Evolutionary conservation across 2,329 filamentous ascomycete genomes (phyloP).

Genomic region (Elsinoe batatas): DNA sequence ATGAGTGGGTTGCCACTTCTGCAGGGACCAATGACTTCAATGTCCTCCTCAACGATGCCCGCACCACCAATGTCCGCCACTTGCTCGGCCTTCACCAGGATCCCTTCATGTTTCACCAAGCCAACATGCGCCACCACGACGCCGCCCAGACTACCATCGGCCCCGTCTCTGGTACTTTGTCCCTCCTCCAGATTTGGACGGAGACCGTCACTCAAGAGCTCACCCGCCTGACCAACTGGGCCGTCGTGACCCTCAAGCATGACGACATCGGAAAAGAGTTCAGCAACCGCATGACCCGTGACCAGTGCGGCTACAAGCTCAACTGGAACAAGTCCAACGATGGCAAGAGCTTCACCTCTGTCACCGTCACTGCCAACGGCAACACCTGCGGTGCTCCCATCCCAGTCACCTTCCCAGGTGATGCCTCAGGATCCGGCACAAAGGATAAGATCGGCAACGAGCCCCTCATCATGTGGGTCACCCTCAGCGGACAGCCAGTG

Average conservation of each 20-base stretch:
- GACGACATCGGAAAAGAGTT: slow-evolving; percentile 45
- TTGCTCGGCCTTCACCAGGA: slow-evolving; percentile 48
- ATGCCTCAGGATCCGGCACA: slow-evolving; percentile 35
- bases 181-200: slow-evolving; percentile 49
- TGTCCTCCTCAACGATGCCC: slow-evolving; percentile 43
- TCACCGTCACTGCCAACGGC: slow-evolving; percentile 40
- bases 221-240: slow-evolving; percentile 44
- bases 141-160: slow-evolving; percentile 41
- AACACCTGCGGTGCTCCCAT: slow-evolving; percentile 44
- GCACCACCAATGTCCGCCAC: slow-evolving; percentile 45
- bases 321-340: slow-evolving; percentile 36
- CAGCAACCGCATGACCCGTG: slow-evolving; percentile 43
- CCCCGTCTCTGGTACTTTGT: slow-evolving; percentile 36
- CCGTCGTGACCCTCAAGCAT: slow-evolving; percentile 46
- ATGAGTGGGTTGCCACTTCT: slow-evolving; percentile 53
- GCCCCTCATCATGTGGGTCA: slow-evolving; percentile 32
- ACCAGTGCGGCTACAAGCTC: slow-evolving; percentile 43
- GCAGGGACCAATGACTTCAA: slow-evolving; percentile 44
- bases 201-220: slow-evolving; percentile 47
- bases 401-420: slow-evolving; percentile 45
- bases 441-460: slow-evolving; percentile 45
- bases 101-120: slow-evolving; percentile 56
- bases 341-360: slow-evolving; percentile 38
- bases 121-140: slow-evolving; percentile 46
- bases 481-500: slow-evolving; percentile 28